Conservation (phyloP, 495 filamentous ascomycete species). For the Trichodelitschia bisporula region DNA sequence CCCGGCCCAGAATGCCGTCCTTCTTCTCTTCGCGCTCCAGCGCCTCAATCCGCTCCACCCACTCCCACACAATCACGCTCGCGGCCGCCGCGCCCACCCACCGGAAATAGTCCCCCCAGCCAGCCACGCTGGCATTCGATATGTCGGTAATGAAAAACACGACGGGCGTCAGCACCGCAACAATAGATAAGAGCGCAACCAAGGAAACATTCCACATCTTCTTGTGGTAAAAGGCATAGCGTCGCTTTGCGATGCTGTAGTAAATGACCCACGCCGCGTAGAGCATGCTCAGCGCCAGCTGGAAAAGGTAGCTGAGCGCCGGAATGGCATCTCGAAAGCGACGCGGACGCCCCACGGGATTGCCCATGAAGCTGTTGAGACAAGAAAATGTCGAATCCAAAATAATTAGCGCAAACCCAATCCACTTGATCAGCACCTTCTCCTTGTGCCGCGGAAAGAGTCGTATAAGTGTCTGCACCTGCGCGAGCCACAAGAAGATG, state of each 20-base stretch:
- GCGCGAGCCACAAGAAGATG: conserved; percentile 88
- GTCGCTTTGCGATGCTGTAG: conserved; percentile 75
- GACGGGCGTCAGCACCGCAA: conserved; percentile 64
- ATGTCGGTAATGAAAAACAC: conserved; percentile 95
- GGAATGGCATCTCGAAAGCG: conserved; percentile 74
- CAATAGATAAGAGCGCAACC: conserved; percentile 55
- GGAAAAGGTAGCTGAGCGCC: conserved; percentile 82
- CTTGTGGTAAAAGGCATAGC: conserved; percentile 80
- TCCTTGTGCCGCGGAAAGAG: conserved; percentile 91
- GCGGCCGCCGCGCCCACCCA: conserved; percentile 95
- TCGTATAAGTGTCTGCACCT: conserved; percentile 87
- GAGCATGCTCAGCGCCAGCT: conserved; percentile 63
- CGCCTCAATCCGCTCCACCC: conserved; percentile 96
- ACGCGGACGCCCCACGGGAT: conserved; percentile 30
- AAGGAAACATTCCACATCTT: conserved; percentile 82
- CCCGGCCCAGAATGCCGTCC: conserved; percentile 79
- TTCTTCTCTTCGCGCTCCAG: conserved; percentile 89
- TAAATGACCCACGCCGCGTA: conserved; percentile 95
- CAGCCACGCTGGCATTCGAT: conserved; percentile 59
- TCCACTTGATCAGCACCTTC: conserved; percentile 97
- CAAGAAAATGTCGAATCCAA: conserved; percentile 74
- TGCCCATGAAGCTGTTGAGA: conserved; percentile 61
- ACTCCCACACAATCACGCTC: conserved; percentile 96
- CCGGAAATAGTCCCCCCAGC: conserved; percentile 91
- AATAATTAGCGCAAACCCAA: conserved; percentile 75